Evolutionary conservation across 176 grass and related monocot species (phyloP).

Genomic region (Thinopyrum elongatum): DNA sequence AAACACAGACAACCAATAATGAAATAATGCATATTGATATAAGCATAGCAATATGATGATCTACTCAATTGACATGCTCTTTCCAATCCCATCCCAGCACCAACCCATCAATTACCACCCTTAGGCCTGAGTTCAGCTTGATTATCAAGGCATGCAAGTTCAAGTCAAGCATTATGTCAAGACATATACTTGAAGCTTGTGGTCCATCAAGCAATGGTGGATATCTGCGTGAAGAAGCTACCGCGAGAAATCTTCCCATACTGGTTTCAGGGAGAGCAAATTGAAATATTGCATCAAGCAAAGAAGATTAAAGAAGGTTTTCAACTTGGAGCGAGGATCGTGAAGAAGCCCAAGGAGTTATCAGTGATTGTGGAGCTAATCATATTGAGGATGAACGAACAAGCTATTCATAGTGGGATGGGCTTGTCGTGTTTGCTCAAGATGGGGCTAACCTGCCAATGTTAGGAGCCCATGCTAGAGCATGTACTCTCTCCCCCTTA

Average conservation of each 20-base stretch:
- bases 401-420: not conserved
- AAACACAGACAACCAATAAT: not conserved
- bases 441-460: slow-evolving; percentile 71
- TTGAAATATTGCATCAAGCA: not conserved
- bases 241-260: not conserved
- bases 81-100: not conserved
- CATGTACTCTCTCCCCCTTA: slow-evolving; percentile 64
- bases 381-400: too few relatives aligned
- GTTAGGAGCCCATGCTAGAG: slow-evolving; percentile 93
- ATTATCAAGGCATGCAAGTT: not conserved
- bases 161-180: not conserved
- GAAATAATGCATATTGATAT: not conserved
- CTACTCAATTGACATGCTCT: not conserved
- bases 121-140: not conserved
- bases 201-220: not conserved
- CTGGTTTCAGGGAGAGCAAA: not conserved
- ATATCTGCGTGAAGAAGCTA: not conserved
- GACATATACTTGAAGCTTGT: slow-evolving; percentile 10
- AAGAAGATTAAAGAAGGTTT: not conserved
- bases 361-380: not conserved
- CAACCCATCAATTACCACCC: slow-evolving; percentile 18
- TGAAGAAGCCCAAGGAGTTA: not conserved
- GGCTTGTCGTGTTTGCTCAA: not conserved
- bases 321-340: not conserved
- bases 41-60: not conserved